Base-by-base conservation (phyloP, 106 monocot genomes). In the Dioscorea alata region DNA sequence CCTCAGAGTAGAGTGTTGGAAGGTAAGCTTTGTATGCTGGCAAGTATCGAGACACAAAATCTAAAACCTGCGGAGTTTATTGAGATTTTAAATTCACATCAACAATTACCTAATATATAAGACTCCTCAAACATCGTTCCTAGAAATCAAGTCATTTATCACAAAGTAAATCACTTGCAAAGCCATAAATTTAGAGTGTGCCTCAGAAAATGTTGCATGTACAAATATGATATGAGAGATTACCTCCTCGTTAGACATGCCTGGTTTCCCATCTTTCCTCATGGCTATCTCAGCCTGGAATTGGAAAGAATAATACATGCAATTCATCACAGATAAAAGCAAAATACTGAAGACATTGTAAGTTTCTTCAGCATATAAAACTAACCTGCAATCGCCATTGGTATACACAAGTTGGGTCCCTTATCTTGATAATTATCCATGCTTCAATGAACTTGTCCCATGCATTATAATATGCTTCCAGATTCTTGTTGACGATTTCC, bases 181-280 rank as follows among this genome's bases (percentile, higher is more conserved):
- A 28, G 28, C 28, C 28, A 28, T 28, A 28, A 28, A 28, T 28
- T 28, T 28, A 1, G 28, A 28, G 28, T 3, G 28, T 28, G 28
- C 28, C 28, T 28, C 28, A 28, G 28, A 28, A 28, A 28, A 28
- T 28, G 28, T 28, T 23, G 61, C 18, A 62, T 56, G n/a, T 15
- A 56, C 10, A 56, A 56, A 56, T 56, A 56, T 4, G 15, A 9
- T 13, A 56, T 18, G 0, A 15, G 54, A 56, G 0, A 56, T 19
- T 56, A 99, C 97, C 90, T 99, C 92, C 65, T 89, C 97, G 75
- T 99, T 79, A 14, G 97, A 85, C 97, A 99, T 92, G 75, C 97
- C 92, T 62, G 92, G 82, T 79, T 99, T 99, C 18, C 97, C 97
- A 71, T 87, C 89, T 65, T 66, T 80, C 78, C 83, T 92, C 97